phyloP scores from a whole-genome alignment of 1,139 yeast genomes.

The Saccharomyces hybrid region DNA sequence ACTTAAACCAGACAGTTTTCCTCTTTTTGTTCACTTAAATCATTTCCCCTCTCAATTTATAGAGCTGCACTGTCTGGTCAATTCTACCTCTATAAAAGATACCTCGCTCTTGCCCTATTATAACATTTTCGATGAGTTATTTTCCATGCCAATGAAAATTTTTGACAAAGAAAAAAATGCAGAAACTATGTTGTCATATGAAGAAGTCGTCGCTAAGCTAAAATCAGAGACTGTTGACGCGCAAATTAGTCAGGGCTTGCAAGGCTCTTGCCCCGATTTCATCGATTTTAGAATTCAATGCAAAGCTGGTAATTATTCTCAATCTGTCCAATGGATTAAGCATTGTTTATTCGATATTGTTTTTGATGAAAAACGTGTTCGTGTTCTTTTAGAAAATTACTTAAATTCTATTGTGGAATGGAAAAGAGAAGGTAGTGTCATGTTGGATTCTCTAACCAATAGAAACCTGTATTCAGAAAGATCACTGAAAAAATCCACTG shows the following conservation, averaged over 20 bases:
- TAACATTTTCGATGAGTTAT: conserved; percentile 57
- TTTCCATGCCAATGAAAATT: conserved; percentile 56
- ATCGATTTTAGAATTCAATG: conserved; percentile 56
- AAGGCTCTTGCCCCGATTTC: conserved; percentile 57
- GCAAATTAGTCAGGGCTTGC: conserved; percentile 49
- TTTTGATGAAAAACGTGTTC: conserved; percentile 67
- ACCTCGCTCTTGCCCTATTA: conserved; percentile 52
- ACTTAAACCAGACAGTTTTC: conserved; percentile 43
- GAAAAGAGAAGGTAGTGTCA: conserved; percentile 69
- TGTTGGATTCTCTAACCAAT: conserved; percentile 57
- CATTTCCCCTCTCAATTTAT: conserved; percentile 73
- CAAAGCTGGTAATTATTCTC: conserved; percentile 50
- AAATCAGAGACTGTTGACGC: conserved; percentile 66
- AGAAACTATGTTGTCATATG: conserved; percentile 46
- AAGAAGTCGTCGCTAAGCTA: conserved; percentile 62
- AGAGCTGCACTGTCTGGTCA: conserved; percentile 56
- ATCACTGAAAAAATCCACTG: conserved; percentile 62
- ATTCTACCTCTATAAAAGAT: conserved; percentile 54
- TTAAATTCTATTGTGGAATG: conserved; percentile 68
- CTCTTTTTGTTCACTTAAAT: conserved; percentile 72
- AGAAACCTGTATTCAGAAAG: conserved; percentile 47
- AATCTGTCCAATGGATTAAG: conserved; percentile 70
- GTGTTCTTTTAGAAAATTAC: conserved; percentile 63
- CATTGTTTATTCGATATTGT: conserved; percentile 56
- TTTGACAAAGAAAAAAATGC: conserved; percentile 43